These are phyloP conservation scores for Sugiyamaella smithiae DNA, from an alignment of 805 yeast species.

Conservation along the genomic window DNA sequence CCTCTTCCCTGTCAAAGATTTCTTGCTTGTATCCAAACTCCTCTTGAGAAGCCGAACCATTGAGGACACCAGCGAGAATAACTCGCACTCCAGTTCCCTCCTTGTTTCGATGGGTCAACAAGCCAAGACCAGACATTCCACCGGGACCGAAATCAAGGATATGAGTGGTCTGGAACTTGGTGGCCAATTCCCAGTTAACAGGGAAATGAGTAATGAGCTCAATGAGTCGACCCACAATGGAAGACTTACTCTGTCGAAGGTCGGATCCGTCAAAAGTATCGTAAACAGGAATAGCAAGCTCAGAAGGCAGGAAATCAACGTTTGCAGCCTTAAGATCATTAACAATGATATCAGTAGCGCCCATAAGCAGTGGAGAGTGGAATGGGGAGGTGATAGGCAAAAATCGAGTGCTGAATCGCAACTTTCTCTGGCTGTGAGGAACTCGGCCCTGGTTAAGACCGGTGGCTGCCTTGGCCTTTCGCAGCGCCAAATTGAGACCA, in stretches of 20 bases:
- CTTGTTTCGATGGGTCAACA: constrained; percentile 92
- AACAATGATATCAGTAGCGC: constrained; percentile 65
- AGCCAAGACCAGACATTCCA: constrained; percentile 95
- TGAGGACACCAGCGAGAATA: constrained; percentile 90
- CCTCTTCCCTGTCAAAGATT: constrained; percentile 67
- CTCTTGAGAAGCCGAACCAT: constrained; percentile 60
- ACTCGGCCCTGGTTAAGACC: constrained; percentile 95
- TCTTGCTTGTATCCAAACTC: constrained; percentile 97
- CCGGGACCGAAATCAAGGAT: constrained; percentile 98
- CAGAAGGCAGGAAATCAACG: constrained; percentile 52
- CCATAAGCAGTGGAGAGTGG: constrained; percentile 82
- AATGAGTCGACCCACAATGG: constrained; percentile 66
- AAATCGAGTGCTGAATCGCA: constrained; percentile 89
- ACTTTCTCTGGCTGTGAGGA: constrained; percentile 90
- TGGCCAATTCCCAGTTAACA: constrained; percentile 93
- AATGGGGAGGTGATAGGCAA: constrained; percentile 95
- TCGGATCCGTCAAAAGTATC: constrained; percentile 87
- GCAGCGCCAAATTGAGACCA: constrained; percentile 87
- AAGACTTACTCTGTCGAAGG: constrained; percentile 52
- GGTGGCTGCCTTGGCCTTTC: constrained; percentile 91
- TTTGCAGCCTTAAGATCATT: constrained; percentile 61
- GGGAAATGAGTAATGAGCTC: constrained; percentile 83
- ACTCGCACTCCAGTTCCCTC: constrained; percentile 98
- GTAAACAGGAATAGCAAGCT: constrained; percentile 78
- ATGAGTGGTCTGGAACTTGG: constrained; percentile 78